A percentile compares a stretch with the other conserved stretches of the same genome.
Evolutionary conservation across 2,329 filamentous ascomycete genomes (phyloP).

Genomic region (Myotisia sp.): DNA sequence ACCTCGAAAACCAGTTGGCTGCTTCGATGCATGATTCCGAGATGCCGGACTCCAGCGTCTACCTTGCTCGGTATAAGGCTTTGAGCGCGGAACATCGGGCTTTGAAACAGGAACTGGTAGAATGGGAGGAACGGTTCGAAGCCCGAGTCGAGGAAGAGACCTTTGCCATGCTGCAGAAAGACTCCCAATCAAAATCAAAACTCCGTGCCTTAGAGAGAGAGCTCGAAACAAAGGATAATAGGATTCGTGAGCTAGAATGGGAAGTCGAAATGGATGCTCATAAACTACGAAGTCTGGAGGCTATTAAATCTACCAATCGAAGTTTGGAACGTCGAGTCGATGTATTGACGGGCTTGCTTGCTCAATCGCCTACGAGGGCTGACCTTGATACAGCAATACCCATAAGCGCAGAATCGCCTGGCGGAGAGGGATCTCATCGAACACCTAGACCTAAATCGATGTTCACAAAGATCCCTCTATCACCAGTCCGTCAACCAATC

Average conservation of each 20-base stretch:
- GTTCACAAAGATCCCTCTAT: constrained; percentile 16
- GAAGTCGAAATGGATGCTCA: constrained; percentile 21
- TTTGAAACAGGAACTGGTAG: constrained; percentile 20
- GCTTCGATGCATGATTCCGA: constrained; percentile 27
- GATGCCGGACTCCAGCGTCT: constrained; percentile 27
- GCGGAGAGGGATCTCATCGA: constrained; percentile 9
- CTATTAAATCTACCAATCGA: constrained; percentile 21
- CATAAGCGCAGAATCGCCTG: constrained; percentile 7
- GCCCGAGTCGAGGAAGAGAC: constrained; percentile 21
- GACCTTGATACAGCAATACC: constrained; percentile 3
- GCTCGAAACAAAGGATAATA: constrained; percentile 18
- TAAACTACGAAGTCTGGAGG: constrained; percentile 20
- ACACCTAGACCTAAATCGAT: constrained; percentile 19
- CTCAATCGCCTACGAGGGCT: constrained; percentile 19
- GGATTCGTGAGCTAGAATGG: constrained; percentile 21
- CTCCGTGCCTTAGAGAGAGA: constrained; percentile 21
- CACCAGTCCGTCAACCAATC: constrained; percentile 13
- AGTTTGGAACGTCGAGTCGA: constrained; percentile 23
- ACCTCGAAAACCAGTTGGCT: constrained; percentile 34
- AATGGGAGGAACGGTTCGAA: constrained; percentile 22
- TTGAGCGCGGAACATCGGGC: constrained; percentile 21
- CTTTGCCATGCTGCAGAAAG: constrained; percentile 17
- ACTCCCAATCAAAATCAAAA: constrained; percentile 18
- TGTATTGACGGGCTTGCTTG: constrained; percentile 24
- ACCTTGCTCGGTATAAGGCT: constrained; percentile 24